phyloP scores from a whole-genome alignment of 2,329 filamentous ascomycete species.

The Pseudogymnoascus sp. region DNA sequence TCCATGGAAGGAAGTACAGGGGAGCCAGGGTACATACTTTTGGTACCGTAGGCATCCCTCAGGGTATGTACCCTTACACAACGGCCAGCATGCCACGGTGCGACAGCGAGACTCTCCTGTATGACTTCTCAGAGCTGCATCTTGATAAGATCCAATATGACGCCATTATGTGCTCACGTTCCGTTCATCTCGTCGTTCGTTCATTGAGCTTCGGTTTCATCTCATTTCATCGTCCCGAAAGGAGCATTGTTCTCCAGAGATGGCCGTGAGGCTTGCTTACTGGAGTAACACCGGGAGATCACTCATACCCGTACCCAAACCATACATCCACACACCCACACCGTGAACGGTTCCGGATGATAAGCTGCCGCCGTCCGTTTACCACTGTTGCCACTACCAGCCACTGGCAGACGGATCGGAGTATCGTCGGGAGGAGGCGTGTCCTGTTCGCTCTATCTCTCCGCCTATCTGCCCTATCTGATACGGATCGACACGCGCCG shows the following conservation, averaged over 20 bases:
- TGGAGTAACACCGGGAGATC: neutral
- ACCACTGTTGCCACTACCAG: neutral
- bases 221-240: neutral
- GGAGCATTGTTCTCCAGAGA: neutral
- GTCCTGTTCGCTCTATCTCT: neutral
- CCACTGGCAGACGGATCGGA: neutral
- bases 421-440: neutral
- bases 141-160: conserved; percentile 2
- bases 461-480: conserved; percentile 3
- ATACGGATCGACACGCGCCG: neutral
- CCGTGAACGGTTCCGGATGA: neutral
- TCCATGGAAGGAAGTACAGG: neutral
- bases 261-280: neutral
- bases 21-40: neutral
- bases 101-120: neutral
- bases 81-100: neutral
- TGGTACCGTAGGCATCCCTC: neutral
- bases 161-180: conserved; percentile 3
- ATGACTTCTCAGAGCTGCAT: neutral
- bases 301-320: neutral
- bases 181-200: neutral
- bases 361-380: neutral
- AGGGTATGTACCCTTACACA: neutral
- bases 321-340: neutral
- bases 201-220: neutral